phyloP scores from a whole-genome alignment of 2,329 filamentous ascomycete genomes.

The Hypoxylon sp. region DNA sequence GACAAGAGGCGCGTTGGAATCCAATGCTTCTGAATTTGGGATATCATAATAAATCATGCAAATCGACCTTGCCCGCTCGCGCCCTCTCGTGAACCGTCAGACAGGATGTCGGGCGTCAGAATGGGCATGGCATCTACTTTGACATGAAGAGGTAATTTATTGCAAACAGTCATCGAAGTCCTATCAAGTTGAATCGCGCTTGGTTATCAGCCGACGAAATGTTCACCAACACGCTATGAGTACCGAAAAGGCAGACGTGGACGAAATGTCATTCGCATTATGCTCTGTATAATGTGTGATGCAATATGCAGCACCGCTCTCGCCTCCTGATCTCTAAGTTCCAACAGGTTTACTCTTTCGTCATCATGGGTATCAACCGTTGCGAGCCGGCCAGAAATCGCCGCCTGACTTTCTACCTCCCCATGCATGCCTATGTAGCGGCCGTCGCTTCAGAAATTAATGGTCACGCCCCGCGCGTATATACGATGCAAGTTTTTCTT shows the following conservation, averaged over 20 bases:
- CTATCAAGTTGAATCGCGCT: background rate
- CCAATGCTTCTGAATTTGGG: background rate
- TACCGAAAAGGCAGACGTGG: background rate
- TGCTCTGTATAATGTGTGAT: slow-evolving; percentile 23
- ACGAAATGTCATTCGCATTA: slow-evolving; percentile 32
- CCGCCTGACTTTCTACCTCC: slow-evolving; percentile 33
- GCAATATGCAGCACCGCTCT: slow-evolving; percentile 23
- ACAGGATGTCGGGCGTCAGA: background rate
- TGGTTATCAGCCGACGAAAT: background rate
- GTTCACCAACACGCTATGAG: background rate
- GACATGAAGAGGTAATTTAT: background rate
- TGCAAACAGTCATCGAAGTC: background rate
- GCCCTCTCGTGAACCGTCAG: background rate
- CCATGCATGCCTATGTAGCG: slow-evolving; percentile 24
- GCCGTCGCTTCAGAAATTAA: slow-evolving; percentile 30
- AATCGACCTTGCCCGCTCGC: too few species aligned
- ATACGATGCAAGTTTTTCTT: slow-evolving; percentile 35
- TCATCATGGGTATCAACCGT: slow-evolving; percentile 44
- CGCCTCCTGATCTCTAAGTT: slow-evolving; percentile 30
- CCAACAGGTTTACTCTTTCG: slow-evolving; percentile 17
- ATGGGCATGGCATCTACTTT: background rate
- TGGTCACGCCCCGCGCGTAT: slow-evolving; percentile 31
- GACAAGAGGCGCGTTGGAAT: background rate
- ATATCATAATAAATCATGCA: background rate
- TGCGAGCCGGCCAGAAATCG: slow-evolving; percentile 29